phyloP scores from a whole-genome alignment of 2,329 filamentous ascomycete species.

The Sclerotinia sclerotiorum region DNA sequence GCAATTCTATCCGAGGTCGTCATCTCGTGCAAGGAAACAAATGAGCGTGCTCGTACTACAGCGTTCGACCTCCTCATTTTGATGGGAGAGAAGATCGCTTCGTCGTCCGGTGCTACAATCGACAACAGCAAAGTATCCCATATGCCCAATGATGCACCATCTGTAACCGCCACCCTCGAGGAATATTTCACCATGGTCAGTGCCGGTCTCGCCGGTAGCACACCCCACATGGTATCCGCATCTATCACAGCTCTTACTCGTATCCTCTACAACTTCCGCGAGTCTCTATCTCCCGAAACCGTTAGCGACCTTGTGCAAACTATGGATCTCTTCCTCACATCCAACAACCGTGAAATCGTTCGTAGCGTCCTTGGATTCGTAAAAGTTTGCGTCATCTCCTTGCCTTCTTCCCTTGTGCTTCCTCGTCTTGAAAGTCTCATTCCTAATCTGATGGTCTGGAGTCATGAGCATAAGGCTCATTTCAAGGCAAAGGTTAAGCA shows the following conservation, averaged over 20 bases:
- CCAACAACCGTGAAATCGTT: slow-evolving; percentile 95
- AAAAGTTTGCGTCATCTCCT: slow-evolving; percentile 87
- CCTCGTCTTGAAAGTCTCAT: slow-evolving; percentile 75
- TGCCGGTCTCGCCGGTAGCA: slow-evolving; percentile 86
- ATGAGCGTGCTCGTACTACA: slow-evolving; percentile 85
- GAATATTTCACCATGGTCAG: slow-evolving; percentile 99
- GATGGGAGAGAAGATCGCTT: slow-evolving; percentile 77
- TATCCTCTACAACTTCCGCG: slow-evolving; percentile 89
- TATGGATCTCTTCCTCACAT: slow-evolving; percentile 93
- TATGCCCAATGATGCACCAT: slow-evolving; percentile 78
- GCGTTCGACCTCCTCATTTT: slow-evolving; percentile 88
- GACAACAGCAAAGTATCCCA: slow-evolving; percentile 83
- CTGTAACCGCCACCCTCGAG: slow-evolving; percentile 78
- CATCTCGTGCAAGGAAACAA: slow-evolving; percentile 95
- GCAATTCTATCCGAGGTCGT: slow-evolving; percentile 90
- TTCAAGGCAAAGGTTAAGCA: slow-evolving; percentile 98
- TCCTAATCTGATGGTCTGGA: slow-evolving; percentile 92
- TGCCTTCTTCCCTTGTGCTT: slow-evolving; percentile 76
- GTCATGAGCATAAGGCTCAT: slow-evolving; percentile 95
- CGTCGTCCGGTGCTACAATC: slow-evolving; percentile 68
- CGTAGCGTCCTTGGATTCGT: slow-evolving; percentile 93
- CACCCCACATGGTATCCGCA: slow-evolving; percentile 95
- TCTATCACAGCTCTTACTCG: slow-evolving; percentile 93
- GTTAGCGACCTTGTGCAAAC: slow-evolving; percentile 86
- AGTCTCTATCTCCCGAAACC: slow-evolving; percentile 64